Base-by-base conservation (phyloP, 2,329 filamentous ascomycete genomes). In the Grosmannia clavigera region DNA sequence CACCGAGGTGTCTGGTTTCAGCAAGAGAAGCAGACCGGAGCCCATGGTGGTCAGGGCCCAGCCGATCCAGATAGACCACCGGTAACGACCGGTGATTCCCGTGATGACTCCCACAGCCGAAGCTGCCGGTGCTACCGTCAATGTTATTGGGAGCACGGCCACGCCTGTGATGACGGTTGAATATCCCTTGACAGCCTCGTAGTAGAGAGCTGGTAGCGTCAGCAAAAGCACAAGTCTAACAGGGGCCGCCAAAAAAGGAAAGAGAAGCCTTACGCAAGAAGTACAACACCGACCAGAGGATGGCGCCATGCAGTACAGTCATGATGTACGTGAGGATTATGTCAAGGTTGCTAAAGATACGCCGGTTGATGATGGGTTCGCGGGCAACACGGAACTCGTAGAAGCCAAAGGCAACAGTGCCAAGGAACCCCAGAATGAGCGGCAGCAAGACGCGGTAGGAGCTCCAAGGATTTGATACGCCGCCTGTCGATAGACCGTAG, bases 291-390 rank as follows among this genome's bases (percentile, higher is more conserved):
- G 74, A 76, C 79, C 80, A 80, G 29, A 79, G 73, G 19, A 82
- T 71, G 62, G 81, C 75, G 59, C 82, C 82, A 66, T 86, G 82
- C 27, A 86, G 69, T 16, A 83, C 66, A 1, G 81, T 82, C 51
- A 77, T 75, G 43, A 79, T 66, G 55, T 71, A 67, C 35, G 61
- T 65, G 7, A 67, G 38, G 25, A 66, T 58, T 59, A 66, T 64
- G 59, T 66, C 64, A 50, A 60, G 54, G 64, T 75, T 78, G 65
- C 71, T 74, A 66, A 81, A 78, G 35, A 81, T 69, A 27, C 68
- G 66, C 0, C 69, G 67, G 1, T 76, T 75, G 63, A 79, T 72
- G 38, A 74, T 70, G 3, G 70, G 66, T 58, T 73, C 68, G 19
- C 7, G 5, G 29, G 65, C 69, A 22, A 58, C 58, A 27, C 19